phyloP scores from a whole-genome alignment of 139 green algal genomes.

The Haematococcus sp. region DNA sequence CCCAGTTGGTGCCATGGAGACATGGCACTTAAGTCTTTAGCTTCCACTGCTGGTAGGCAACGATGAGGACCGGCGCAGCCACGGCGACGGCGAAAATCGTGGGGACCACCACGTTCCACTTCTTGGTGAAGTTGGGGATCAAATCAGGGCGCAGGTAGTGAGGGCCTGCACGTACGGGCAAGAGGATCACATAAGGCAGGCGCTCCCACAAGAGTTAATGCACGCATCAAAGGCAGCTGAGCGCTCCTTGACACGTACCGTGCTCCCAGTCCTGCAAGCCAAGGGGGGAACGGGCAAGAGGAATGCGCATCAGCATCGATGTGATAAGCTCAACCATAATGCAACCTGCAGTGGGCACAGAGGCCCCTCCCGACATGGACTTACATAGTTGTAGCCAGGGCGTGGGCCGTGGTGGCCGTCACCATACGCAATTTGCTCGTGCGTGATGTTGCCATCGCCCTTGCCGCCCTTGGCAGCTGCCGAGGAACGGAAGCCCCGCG shows the following conservation, averaged over 20 bases:
- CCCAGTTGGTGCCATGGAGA: neutral
- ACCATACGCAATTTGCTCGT: constrained; percentile 6
- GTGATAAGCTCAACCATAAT: no score
- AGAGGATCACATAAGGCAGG: neutral
- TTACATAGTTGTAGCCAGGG: constrained; percentile 40
- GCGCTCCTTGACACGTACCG: constrained; percentile 5
- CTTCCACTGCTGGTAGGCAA: constrained; percentile 41
- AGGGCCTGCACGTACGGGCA: neutral
- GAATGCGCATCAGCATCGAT: neutral
- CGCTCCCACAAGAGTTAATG: neutral
- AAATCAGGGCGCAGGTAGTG: constrained; percentile 10
- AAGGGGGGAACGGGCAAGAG: neutral
- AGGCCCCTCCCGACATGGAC: neutral
- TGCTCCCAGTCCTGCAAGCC: constrained; percentile 41
- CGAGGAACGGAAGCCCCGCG: constrained; percentile 9
- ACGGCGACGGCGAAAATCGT: constrained; percentile 18
- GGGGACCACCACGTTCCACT: constrained; percentile 28
- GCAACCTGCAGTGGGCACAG: no score
- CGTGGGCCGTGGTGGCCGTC: constrained; percentile 39
- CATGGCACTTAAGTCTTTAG: constrained; percentile 12
- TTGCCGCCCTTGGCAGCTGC: no score
- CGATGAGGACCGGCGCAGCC: constrained; percentile 29
- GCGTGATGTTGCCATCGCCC: neutral
- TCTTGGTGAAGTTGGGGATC: constrained; percentile 33
- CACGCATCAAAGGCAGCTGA: neutral